Conservation (phyloP, 306 rosid species). For the Prunus dulcis region DNA sequence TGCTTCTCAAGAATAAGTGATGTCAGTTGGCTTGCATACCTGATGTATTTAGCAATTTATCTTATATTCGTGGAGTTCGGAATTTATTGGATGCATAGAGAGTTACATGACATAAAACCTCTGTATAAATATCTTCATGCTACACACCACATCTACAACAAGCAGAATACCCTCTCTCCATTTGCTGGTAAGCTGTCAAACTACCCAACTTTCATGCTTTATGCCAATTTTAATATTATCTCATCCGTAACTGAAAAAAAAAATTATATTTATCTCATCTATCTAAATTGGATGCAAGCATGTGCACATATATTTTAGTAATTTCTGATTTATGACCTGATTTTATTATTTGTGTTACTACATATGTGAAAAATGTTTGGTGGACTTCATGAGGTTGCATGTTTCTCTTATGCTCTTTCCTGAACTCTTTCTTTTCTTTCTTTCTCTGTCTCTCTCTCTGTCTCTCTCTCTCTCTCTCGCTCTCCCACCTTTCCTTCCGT, state of each 20-base stretch:
- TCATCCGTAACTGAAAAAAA: too few relatives aligned
- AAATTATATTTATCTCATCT: background rate
- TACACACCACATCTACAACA: conserved; percentile 88
- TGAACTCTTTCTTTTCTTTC: background rate
- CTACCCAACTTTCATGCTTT: conserved; percentile 19
- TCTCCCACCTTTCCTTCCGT: background rate
- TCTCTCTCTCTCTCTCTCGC: background rate
- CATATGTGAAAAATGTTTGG: background rate
- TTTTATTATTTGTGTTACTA: background rate
- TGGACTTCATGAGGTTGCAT: background rate
- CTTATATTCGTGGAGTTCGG: conserved; percentile 73
- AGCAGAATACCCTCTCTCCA: conserved; percentile 92
- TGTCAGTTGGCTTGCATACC: conserved; percentile 56
- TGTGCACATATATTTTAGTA: background rate
- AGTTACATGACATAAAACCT: conserved; percentile 90
- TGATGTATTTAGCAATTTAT: conserved; percentile 51
- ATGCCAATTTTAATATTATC: background rate
- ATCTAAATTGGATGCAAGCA: background rate
- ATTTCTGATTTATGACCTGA: background rate
- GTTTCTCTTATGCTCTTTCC: background rate
- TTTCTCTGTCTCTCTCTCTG: background rate
- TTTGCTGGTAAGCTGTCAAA: conserved; percentile 73
- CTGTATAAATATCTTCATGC: conserved; percentile 89
- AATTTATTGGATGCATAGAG: conserved; percentile 93
- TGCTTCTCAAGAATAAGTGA: conserved; percentile 63